Percentiles rank a stretch among this genome's conserved stretches.
These are phyloP conservation scores for Allodekkera sacchari DNA, from an alignment of 805 yeast genomes.

Conservation along the genomic window DNA sequence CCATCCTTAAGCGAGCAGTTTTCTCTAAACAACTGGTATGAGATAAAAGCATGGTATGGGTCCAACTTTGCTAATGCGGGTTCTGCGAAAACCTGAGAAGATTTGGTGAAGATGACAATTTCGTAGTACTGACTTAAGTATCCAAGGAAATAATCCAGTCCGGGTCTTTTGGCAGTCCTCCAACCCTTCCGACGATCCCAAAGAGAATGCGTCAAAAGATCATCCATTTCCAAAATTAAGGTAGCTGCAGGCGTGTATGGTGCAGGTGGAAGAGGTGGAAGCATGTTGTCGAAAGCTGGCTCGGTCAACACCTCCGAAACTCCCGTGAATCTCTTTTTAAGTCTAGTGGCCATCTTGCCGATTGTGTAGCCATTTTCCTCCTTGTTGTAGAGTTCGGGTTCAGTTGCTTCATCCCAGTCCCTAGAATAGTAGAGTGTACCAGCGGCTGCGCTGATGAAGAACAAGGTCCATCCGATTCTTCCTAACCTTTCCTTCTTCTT, in stretches of 20 bases:
- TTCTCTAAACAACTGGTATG: slow-evolving; percentile 83
- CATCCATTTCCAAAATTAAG: slow-evolving; percentile 82
- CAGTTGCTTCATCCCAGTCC: slow-evolving; percentile 78
- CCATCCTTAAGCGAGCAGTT: slow-evolving; percentile 89
- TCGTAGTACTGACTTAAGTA: slow-evolving; percentile 94
- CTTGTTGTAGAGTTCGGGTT: slow-evolving; percentile 32
- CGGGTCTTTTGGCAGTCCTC: slow-evolving; percentile 99
- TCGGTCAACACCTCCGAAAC: slow-evolving; percentile 80
- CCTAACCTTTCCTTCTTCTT: slow-evolving; percentile 78
- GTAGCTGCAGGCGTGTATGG: slow-evolving; percentile 91
- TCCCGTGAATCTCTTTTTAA: slow-evolving; percentile 61
- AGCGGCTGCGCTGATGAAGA: slow-evolving; percentile 43
- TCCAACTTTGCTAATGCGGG: slow-evolving; percentile 81
- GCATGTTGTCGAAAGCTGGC: slow-evolving; percentile 85
- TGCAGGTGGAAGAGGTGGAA: slow-evolving; percentile 87
- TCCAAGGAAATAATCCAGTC: slow-evolving; percentile 91
- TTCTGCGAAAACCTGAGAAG: slow-evolving; percentile 79
- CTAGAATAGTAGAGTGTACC: slow-evolving; percentile 65
- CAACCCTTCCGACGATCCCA: slow-evolving; percentile 93
- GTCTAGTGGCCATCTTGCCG: slow-evolving; percentile 55
- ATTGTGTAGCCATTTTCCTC: slow-evolving; percentile 67
- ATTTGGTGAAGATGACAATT: slow-evolving; percentile 82
- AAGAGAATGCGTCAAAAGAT: slow-evolving; percentile 79
- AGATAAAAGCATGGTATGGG: slow-evolving; percentile 83
- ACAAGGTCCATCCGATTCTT: slow-evolving; percentile 56